Evolutionary conservation across 768 basidiomycete species (phyloP).

Genomic region (Megacollybia marginata): DNA sequence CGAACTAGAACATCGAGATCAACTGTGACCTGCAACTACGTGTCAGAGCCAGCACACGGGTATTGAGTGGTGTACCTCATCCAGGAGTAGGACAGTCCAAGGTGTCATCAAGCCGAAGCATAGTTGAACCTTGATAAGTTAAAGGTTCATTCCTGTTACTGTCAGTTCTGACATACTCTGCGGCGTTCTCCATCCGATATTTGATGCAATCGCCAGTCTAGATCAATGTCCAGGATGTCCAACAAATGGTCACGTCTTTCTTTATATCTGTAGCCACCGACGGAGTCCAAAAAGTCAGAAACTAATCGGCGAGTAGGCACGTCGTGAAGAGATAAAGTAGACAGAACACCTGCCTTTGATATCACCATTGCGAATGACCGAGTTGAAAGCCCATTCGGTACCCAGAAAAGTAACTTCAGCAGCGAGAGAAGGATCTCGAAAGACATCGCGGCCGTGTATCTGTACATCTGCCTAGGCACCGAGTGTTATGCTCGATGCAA

Average conservation of each 20-base stretch:
- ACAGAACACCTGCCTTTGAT: constrained; percentile 35
- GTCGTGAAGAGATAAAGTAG: too few relatives aligned
- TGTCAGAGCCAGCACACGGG: neutral
- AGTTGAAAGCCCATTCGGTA: constrained; percentile 98
- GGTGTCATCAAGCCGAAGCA: constrained; percentile 93
- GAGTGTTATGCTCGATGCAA: too few relatives aligned
- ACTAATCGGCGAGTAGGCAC: constrained; percentile 29
- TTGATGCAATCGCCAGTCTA: constrained; percentile 93
- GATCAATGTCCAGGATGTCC: constrained; percentile 89
- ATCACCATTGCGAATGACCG: constrained; percentile 81
- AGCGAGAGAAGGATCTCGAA: constrained; percentile 66
- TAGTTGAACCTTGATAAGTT: constrained; percentile 61
- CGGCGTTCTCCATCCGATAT: constrained; percentile 97
- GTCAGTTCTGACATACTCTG: constrained; percentile 16
- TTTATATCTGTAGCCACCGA: constrained; percentile 93
- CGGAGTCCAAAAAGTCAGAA: constrained; percentile 91
- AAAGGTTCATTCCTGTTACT: too few relatives aligned
- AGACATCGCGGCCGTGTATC: constrained; percentile 81
- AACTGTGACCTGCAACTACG: constrained; percentile 72
- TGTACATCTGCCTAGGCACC: constrained; percentile 40
- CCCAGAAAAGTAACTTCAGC: constrained; percentile 78
- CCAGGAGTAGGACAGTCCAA: constrained; percentile 89
- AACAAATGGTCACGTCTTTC: constrained; percentile 79
- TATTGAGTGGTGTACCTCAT: constrained; percentile 56
- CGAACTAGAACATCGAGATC: constrained; percentile 96